A percentile compares a stretch with the other conserved stretches of the same genome.
These are phyloP conservation scores for Sugiyamaella valdiviana DNA, from an alignment of 805 yeast genomes.

Conservation along the genomic window DNA sequence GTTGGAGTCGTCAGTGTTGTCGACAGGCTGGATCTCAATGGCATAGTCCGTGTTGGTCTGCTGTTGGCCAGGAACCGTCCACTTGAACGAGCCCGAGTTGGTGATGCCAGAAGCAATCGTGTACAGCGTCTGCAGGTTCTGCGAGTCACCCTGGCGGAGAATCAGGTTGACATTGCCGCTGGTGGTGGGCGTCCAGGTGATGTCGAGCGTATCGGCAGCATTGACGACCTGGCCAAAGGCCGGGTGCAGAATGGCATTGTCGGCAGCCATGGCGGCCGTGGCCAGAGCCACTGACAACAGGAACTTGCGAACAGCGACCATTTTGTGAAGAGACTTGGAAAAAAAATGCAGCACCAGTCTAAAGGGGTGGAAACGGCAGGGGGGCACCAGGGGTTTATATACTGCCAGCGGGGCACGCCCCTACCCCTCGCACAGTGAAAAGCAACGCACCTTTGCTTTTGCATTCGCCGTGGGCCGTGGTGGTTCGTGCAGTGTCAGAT, in stretches of 20 bases:
- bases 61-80: conserved; percentile 24
- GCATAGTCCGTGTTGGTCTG: conserved; percentile 23
- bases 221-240: conserved; percentile 24
- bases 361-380: background rate
- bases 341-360: too few relatives aligned
- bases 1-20: conserved; percentile 18
- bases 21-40: conserved; percentile 23
- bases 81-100: conserved; percentile 27
- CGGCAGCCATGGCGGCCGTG: background rate
- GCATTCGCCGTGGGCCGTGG: background rate
- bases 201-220: conserved; percentile 23
- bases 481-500: background rate
- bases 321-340: background rate
- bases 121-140: conserved; percentile 19
- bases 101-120: conserved; percentile 25
- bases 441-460: background rate
- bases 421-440: too few relatives aligned
- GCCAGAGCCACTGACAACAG: background rate
- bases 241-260: conserved; percentile 25
- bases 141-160: conserved; percentile 26
- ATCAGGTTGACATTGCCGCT: conserved; percentile 24
- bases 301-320: background rate
- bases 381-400: background rate
- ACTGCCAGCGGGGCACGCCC: background rate
- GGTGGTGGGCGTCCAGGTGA: conserved; percentile 30